phyloP scores from a whole-genome alignment of 2,329 filamentous ascomycete genomes.

The Talaromyces sp. region DNA sequence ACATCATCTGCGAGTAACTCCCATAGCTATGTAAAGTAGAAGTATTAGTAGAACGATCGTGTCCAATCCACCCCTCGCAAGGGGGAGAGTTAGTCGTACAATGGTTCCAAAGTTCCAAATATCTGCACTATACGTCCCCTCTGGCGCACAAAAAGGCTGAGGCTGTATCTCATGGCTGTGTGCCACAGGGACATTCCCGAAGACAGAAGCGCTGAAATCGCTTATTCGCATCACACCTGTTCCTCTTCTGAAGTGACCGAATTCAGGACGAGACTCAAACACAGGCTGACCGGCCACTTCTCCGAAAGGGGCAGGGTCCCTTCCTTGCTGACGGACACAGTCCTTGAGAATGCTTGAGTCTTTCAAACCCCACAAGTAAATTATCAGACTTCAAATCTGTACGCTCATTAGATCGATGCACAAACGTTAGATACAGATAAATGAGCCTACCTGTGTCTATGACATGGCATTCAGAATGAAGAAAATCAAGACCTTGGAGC shows the following conservation, averaged over 20 bases:
- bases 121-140: slow-evolving; percentile 37
- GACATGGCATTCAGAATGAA: no score
- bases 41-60: background rate
- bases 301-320: background rate
- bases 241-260: background rate
- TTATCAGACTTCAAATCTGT: background rate
- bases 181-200: slow-evolving; percentile 27
- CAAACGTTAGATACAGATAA: no score
- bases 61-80: background rate
- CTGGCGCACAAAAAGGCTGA: slow-evolving; percentile 23
- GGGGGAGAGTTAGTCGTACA: slow-evolving; percentile 21
- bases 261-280: background rate
- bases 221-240: background rate
- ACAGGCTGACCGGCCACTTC: background rate
- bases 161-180: slow-evolving; percentile 47
- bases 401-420: background rate
- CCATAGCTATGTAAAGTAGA: slow-evolving; percentile 28
- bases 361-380: background rate
- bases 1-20: slow-evolving; percentile 30
- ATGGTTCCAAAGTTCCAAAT: slow-evolving; percentile 37
- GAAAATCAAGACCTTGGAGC: no score
- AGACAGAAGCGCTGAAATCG: slow-evolving; percentile 30
- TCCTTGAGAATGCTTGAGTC: background rate
- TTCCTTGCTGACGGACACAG: background rate
- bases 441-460: no score